phyloP scores from a whole-genome alignment of 352 stramenopile species.

The Globisporangium apiculatum region DNA sequence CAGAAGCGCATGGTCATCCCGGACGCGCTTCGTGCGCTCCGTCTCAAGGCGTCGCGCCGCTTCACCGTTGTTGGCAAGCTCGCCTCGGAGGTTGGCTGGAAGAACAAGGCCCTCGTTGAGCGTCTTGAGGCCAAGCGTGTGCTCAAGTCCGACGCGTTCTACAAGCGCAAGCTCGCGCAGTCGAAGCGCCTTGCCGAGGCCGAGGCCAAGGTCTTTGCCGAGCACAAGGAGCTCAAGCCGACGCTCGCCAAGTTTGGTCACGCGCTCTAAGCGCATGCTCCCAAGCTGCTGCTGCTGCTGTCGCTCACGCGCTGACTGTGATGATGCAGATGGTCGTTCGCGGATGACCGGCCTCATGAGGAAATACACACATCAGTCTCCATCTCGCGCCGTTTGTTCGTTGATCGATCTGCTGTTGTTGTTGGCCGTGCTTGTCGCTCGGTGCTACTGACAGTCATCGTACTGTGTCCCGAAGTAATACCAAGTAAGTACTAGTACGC shows the following conservation, averaged over 20 bases:
- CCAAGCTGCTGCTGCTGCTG: constrained; percentile 4
- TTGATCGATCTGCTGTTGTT: not conserved
- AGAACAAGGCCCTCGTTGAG: constrained; percentile 93
- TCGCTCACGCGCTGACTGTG: constrained; percentile 11
- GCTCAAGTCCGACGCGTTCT: constrained; percentile 95
- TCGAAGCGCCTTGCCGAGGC: constrained; percentile 86
- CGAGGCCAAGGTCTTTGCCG: constrained; percentile 86
- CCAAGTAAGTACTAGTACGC: no score
- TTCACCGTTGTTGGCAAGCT: constrained; percentile 95
- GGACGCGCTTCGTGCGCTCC: constrained; percentile 91
- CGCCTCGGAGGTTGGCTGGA: constrained; percentile 95
- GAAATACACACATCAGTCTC: constrained; percentile 6
- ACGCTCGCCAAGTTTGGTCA: constrained; percentile 77
- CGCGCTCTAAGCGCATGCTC: constrained; percentile 40
- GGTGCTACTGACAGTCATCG: no score
- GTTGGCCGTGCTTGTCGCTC: no score
- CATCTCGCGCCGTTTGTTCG: not conserved
- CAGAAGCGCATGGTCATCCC: constrained; percentile 99
- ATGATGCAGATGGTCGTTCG: not conserved
- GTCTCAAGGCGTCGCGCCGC: constrained; percentile 91
- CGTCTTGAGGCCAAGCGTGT: constrained; percentile 92
- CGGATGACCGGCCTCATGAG: not conserved
- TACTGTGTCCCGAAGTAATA: no score
- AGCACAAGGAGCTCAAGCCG: constrained; percentile 82
- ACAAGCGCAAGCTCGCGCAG: constrained; percentile 95